Percentiles rank a stretch among this genome's conserved stretches.
phyloP scores from a whole-genome alignment of 2,329 filamentous ascomycete genomes.

The Talaromyces sp. region DNA sequence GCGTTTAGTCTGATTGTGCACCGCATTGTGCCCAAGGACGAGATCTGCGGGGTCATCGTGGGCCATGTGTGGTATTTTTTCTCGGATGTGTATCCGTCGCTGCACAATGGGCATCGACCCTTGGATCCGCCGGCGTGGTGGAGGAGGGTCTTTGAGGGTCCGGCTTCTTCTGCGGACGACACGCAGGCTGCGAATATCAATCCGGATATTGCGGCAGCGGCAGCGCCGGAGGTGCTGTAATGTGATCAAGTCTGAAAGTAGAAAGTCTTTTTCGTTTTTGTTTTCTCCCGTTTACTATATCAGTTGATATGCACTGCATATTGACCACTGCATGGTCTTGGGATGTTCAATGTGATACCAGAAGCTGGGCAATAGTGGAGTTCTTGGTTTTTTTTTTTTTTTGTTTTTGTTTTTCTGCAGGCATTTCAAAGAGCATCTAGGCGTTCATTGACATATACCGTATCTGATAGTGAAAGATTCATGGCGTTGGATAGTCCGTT shows the following conservation, averaged over 20 bases:
- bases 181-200: conserved; percentile 26
- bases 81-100: conserved; percentile 87
- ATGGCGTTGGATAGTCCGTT: too few species aligned
- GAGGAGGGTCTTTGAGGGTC: conserved; percentile 70
- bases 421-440: neutral
- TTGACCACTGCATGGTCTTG: neutral
- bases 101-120: conserved; percentile 78
- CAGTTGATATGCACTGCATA: neutral
- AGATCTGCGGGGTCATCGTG: conserved; percentile 90
- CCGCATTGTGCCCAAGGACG: conserved; percentile 84
- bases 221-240: conserved; percentile 29
- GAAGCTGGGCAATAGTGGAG: neutral
- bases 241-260: neutral
- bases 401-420: neutral
- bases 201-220: conserved; percentile 25
- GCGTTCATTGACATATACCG: neutral
- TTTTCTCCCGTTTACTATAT: neutral
- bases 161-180: conserved; percentile 11
- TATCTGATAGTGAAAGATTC: neutral
- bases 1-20: conserved; percentile 88
- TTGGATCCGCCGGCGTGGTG: conserved; percentile 88
- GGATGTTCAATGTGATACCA: neutral
- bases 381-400: neutral
- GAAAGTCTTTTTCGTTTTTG: neutral
- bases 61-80: conserved; percentile 99